Evolutionary conservation across 371 early-diverging fungal genomes (phyloP).

Genomic region (Quaeritorhiza haematococci): DNA sequence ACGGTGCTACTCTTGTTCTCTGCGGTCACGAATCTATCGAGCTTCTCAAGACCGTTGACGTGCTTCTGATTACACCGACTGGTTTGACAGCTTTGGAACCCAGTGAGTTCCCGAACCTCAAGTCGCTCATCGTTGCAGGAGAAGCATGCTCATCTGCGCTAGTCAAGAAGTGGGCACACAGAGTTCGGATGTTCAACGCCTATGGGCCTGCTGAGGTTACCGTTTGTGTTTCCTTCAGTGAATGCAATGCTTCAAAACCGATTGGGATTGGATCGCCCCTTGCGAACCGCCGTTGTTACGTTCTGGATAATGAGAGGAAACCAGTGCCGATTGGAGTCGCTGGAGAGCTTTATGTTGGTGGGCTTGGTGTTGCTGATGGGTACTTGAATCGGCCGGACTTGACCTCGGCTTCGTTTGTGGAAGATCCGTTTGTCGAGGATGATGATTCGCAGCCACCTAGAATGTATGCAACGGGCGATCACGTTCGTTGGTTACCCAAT

Average conservation of each 20-base stretch:
- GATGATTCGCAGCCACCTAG: conserved; percentile 2
- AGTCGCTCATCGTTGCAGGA: conserved; percentile 10
- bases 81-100: no score
- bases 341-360: conserved; percentile 22
- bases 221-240: no score
- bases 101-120: conserved; percentile 14
- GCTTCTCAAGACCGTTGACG: neutral
- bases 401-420: conserved; percentile 17
- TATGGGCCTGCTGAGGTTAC: conserved; percentile 31
- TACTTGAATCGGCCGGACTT: conserved; percentile 24
- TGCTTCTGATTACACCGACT: no score
- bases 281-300: conserved; percentile 5
- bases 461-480: conserved; percentile 39
- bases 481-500: conserved; percentile 26
- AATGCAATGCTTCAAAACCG: no score
- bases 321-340: conserved; percentile 11
- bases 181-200: conserved; percentile 5
- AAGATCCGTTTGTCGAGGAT: no score
- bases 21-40: conserved; percentile 9
- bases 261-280: no score
- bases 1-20: conserved; percentile 21
- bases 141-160: conserved; percentile 8
- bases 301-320: conserved; percentile 7
- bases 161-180: conserved; percentile 13
- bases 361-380: conserved; percentile 12